phyloP scores from a whole-genome alignment of 805 yeast species.

The Candida krabiensis region DNA sequence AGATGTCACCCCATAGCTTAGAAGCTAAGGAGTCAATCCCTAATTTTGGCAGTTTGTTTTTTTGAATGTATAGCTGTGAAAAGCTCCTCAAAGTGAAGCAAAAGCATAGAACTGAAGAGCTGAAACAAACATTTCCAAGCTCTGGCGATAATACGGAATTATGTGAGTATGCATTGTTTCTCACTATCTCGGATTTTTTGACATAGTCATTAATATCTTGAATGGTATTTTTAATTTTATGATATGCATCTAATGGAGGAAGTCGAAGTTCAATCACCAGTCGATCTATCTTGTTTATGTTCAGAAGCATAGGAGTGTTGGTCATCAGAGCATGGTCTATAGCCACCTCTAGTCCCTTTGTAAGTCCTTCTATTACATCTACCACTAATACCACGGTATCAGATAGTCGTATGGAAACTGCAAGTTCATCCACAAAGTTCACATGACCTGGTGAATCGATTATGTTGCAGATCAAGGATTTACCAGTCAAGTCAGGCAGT shows the following conservation, averaged over 20 bases:
- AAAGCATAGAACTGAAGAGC: conserved; percentile 62
- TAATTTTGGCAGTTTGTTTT: conserved; percentile 26
- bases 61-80: conserved; percentile 47
- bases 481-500: conserved; percentile 49
- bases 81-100: conserved; percentile 70
- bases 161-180: conserved; percentile 29
- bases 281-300: conserved; percentile 82
- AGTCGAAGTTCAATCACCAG: conserved; percentile 76
- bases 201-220: conserved; percentile 64
- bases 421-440: conserved; percentile 76
- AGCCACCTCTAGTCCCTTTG: conserved; percentile 51
- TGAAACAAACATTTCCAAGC: conserved; percentile 67
- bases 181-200: conserved; percentile 24
- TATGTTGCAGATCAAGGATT: conserved; percentile 60
- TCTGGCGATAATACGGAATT: conserved; percentile 54
- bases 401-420: conserved; percentile 52
- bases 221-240: conserved; percentile 60
- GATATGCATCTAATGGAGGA: conserved; percentile 71
- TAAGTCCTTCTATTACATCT: conserved; percentile 85
- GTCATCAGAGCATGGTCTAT: conserved; percentile 52
- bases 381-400: conserved; percentile 72
- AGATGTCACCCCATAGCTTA: conserved; percentile 78
- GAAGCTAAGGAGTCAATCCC: conserved; percentile 44
- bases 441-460: conserved; percentile 93
- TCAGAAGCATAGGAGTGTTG: conserved; percentile 54